These are phyloP conservation scores for Aspergillus fijiensis DNA, from an alignment of 2,329 filamentous ascomycete species.

Conservation along the genomic window DNA sequence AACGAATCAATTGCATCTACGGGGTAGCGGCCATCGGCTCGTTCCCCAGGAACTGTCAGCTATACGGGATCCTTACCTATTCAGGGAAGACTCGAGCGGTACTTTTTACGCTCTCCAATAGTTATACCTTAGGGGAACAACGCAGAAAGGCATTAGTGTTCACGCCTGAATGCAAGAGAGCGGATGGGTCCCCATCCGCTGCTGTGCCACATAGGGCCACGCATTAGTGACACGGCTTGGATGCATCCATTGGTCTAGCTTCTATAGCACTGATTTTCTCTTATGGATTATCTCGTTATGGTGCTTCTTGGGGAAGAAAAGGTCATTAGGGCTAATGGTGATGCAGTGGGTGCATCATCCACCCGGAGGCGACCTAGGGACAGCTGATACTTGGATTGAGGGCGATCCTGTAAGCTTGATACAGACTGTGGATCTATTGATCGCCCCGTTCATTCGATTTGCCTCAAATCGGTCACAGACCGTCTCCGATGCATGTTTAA, in stretches of 20 bases:
- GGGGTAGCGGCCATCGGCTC: not conserved
- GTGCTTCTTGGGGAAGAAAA: not conserved
- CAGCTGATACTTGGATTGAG: conserved; percentile 5
- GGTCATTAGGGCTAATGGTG: conserved; percentile 12
- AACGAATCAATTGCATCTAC: not conserved
- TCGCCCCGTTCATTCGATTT: not conserved
- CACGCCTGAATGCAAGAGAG: conserved; percentile 18
- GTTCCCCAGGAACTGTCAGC: not conserved
- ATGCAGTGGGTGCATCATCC: conserved; percentile 7
- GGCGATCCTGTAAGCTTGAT: conserved; percentile 15
- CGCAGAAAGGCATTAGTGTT: conserved; percentile 20
- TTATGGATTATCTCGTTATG: not conserved
- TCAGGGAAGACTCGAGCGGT: not conserved
- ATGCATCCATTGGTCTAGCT: conserved; percentile 10
- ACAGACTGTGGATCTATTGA: conserved; percentile 16
- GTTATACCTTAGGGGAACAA: conserved; percentile 6
- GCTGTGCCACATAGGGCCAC: conserved; percentile 18
- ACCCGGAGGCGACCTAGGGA: conserved; percentile 7
- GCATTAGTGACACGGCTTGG: conserved; percentile 17
- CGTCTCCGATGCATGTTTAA: conserved; percentile 9
- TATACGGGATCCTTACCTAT: not conserved
- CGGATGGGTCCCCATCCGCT: conserved; percentile 16
- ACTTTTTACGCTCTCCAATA: not conserved
- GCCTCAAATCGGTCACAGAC: not conserved
- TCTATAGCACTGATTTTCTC: conserved; percentile 9